Evolutionary conservation across 23 red algal genomes (phyloP).

Genomic region (Chondrus crispus): DNA sequence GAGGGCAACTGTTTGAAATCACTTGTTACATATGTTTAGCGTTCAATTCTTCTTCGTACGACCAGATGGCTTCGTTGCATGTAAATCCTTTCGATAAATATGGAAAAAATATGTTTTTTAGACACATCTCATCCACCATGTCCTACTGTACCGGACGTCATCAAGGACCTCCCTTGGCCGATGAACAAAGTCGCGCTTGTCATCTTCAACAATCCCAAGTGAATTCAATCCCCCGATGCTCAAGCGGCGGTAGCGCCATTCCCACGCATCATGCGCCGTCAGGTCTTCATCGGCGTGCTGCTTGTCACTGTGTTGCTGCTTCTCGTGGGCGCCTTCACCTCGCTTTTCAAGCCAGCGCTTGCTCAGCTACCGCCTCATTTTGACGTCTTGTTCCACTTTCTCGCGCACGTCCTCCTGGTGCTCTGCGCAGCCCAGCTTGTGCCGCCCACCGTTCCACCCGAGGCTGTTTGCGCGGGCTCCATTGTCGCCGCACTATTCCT

Average conservation of each 20-base stretch:
- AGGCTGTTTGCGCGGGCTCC: neutral
- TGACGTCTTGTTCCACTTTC: neutral
- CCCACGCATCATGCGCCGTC: neutral
- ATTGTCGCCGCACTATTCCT: neutral
- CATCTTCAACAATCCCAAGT: neutral
- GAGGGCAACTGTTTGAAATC: too few relatives aligned
- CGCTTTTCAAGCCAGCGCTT: neutral
- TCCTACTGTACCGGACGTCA: too few relatives aligned
- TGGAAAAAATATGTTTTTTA: too few relatives aligned
- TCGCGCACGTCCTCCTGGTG: slow-evolving; percentile 22
- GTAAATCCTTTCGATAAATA: too few relatives aligned
- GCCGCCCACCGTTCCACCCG: neutral
- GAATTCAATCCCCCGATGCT: too few relatives aligned
- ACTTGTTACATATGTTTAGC: too few relatives aligned
- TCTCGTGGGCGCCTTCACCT: slow-evolving; percentile 19
- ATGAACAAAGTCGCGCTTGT: neutral
- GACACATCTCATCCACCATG: too few relatives aligned
- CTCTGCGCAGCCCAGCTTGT: neutral
- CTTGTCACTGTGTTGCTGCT: slow-evolving; percentile 23
- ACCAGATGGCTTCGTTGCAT: too few relatives aligned
- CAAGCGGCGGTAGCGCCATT: neutral
- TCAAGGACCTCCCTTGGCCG: too few relatives aligned
- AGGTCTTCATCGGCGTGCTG: neutral
- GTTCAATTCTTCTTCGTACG: too few relatives aligned
- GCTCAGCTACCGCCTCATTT: slow-evolving; percentile 8